These are phyloP conservation scores for Suillus bovinus DNA, from an alignment of 768 basidiomycete genomes.

Conservation along the genomic window DNA sequence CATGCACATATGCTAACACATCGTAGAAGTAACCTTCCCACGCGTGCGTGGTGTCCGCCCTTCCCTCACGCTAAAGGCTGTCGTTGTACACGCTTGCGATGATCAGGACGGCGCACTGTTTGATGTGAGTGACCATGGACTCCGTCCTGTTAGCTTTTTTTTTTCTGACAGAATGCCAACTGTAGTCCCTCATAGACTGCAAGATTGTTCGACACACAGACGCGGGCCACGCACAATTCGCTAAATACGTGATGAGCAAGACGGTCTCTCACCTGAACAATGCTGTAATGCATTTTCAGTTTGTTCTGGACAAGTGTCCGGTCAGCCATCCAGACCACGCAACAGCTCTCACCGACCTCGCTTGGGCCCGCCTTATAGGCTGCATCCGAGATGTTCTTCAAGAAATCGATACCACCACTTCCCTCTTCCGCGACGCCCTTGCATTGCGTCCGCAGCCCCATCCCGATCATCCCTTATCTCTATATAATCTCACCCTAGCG, in stretches of 20 bases:
- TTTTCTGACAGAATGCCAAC: background rate
- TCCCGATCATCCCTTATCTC: slow-evolving; percentile 3
- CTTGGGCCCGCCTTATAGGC: background rate
- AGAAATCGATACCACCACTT: background rate
- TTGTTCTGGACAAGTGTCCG: background rate
- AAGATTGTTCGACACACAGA: background rate
- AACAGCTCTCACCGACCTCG: slow-evolving; percentile 3
- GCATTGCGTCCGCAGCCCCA: slow-evolving; percentile 7
- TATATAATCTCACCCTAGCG: slow-evolving; percentile 17
- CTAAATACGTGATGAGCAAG: background rate
- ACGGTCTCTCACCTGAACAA: background rate
- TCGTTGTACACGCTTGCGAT: background rate
- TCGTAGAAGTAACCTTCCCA: background rate
- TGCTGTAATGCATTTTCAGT: background rate
- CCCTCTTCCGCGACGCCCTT: slow-evolving; percentile 6
- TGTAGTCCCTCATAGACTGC: background rate
- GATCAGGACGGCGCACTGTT: background rate
- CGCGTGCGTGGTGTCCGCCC: background rate
- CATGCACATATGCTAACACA: background rate
- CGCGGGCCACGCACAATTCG: background rate
- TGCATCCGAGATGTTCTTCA: background rate
- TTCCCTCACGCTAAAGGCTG: background rate
- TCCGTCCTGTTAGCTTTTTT: background rate
- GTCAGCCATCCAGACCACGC: slow-evolving; percentile 1
- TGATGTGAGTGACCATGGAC: background rate